Evolutionary conservation across 495 filamentous ascomycete genomes (phyloP).

Genomic region (Margaritispora aquatica): DNA sequence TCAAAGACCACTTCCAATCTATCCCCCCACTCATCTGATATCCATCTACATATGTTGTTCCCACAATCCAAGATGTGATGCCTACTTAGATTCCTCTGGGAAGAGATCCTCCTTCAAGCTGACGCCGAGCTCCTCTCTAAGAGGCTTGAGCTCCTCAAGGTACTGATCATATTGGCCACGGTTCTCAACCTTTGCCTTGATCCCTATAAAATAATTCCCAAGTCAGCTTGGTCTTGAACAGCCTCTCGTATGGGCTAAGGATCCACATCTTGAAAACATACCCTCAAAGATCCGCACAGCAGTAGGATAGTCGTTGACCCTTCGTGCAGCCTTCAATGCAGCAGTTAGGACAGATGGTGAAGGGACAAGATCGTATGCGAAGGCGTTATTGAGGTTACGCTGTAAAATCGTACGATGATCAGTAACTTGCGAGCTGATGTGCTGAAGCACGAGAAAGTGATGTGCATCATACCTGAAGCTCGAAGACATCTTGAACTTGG

Average conservation of each 20-base stretch:
- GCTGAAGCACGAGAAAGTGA: not conserved
- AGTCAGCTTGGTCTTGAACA: constrained; percentile 5
- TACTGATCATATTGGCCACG: constrained; percentile 96
- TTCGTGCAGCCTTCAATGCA: constrained; percentile 82
- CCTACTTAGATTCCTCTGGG: constrained; percentile 49
- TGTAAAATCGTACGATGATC: constrained; percentile 33
- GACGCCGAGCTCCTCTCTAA: constrained; percentile 92
- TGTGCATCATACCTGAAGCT: constrained; percentile 78
- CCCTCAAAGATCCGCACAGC: constrained; percentile 98
- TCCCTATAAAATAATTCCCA: constrained; percentile 49
- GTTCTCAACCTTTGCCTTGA: constrained; percentile 99
- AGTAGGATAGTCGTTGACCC: constrained; percentile 98
- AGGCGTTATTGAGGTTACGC: constrained; percentile 99
- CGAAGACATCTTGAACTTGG: constrained; percentile 94
- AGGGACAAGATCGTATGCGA: constrained; percentile 99
- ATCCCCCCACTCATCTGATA: constrained; percentile 8
- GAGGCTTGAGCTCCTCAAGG: constrained; percentile 81
- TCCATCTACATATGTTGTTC: constrained; percentile 14
- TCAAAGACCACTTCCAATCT: constrained; percentile 6
- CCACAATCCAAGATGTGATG: constrained; percentile 2
- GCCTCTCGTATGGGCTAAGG: not conserved
- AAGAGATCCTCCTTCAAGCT: constrained; percentile 91
- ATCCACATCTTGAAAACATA: constrained; percentile 33
- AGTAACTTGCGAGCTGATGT: constrained; percentile 12
- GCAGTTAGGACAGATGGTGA: constrained; percentile 87